phyloP scores from a whole-genome alignment of 208 protist genomes.

The Trypanosomatidae sp. region DNA sequence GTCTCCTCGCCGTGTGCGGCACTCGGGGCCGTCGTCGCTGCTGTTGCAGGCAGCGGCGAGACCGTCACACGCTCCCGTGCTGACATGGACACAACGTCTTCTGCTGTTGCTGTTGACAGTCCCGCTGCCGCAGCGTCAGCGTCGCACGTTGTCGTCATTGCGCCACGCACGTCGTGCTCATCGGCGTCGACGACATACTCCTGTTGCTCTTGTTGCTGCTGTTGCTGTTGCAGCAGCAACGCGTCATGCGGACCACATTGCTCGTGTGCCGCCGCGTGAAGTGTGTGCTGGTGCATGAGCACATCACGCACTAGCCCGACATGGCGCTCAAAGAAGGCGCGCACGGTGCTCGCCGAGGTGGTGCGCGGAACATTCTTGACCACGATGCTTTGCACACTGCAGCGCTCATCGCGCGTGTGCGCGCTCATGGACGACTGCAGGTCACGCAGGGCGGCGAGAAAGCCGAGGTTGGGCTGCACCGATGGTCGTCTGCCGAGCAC shows the following conservation, averaged over 20 bases:
- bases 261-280: no score
- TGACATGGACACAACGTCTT: no score
- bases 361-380: constrained; percentile 23
- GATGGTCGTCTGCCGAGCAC: constrained; percentile 28
- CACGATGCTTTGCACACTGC: constrained; percentile 33
- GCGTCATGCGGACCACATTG: no score
- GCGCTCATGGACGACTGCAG: constrained; percentile 45
- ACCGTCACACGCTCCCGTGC: no score
- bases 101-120: background rate
- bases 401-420: constrained; percentile 27
- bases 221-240: no score
- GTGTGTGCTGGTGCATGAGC: no score
- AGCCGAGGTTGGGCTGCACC: constrained; percentile 72
- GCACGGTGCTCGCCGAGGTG: constrained; percentile 14
- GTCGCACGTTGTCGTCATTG: background rate
- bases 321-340: constrained; percentile 43
- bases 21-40: background rate
- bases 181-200: background rate
- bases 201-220: background rate
- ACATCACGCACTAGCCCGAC: constrained; percentile 61
- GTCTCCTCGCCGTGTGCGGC: background rate
- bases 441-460: constrained; percentile 53
- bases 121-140: background rate
- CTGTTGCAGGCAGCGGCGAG: no score
- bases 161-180: background rate